Percentiles rank a stretch among this genome's conserved stretches.
phyloP scores from a whole-genome alignment of 2,329 filamentous ascomycete species.

The Pochonia chlamydosporia region DNA sequence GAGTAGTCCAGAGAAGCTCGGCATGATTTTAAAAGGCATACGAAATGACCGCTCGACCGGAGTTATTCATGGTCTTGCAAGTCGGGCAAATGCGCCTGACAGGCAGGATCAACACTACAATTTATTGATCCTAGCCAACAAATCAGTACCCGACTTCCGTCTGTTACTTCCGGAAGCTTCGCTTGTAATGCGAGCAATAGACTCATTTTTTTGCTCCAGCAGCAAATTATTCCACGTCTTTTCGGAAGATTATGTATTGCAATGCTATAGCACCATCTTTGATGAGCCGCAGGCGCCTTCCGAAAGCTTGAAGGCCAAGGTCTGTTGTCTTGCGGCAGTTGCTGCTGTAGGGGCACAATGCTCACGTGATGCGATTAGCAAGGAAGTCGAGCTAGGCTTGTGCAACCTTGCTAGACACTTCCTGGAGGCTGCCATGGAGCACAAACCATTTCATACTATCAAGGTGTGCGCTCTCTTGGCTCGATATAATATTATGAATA shows the following conservation, averaged over 20 bases:
- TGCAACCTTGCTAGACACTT: conserved; percentile 9
- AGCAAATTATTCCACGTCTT: conserved; percentile 11
- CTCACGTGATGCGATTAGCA: background rate
- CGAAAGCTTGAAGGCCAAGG: conserved; percentile 2
- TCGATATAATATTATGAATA: conserved; percentile 12
- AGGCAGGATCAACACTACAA: background rate
- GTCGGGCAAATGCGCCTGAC: background rate
- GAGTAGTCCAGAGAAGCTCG: background rate
- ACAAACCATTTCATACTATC: conserved; percentile 6
- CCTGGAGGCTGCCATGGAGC: conserved; percentile 7
- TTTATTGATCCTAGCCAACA: background rate
- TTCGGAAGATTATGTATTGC: conserved; percentile 1
- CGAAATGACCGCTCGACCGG: background rate
- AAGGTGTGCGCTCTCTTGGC: conserved; percentile 10
- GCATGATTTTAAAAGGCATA: background rate
- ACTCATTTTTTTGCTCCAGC: conserved; percentile 9
- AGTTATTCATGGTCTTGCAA: background rate
- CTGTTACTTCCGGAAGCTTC: background rate
- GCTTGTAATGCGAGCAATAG: conserved; percentile 1
- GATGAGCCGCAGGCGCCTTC: background rate
- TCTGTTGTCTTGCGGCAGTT: conserved; percentile 6
- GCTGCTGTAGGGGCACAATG: conserved; percentile 10
- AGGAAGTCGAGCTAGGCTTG: conserved; percentile 3
- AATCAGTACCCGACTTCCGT: background rate
- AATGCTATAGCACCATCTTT: background rate